Evolutionary conservation across 306 rosid species (phyloP).

Genomic region (Astragalus membranaceus): DNA sequence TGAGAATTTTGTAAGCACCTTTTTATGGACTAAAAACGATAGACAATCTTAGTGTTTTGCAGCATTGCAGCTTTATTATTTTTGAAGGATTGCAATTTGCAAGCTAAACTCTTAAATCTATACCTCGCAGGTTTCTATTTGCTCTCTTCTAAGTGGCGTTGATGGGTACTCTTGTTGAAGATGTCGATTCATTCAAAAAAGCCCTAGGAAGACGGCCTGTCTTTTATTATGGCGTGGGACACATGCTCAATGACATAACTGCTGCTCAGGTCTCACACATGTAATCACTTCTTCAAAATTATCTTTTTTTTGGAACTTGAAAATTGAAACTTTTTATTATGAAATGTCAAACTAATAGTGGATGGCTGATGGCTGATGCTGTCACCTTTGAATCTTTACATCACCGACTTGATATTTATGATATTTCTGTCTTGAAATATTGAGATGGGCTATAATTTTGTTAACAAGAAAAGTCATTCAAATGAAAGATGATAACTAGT

Average conservation of each 20-base stretch:
- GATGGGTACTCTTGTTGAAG: slow-evolving; percentile 48
- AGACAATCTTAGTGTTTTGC: too few relatives aligned
- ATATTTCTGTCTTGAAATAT: not conserved
- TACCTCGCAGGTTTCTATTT: slow-evolving; percentile 38
- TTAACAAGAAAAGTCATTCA: not conserved
- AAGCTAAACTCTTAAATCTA: slow-evolving; percentile 17
- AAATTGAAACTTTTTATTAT: not conserved
- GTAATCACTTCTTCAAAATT: slow-evolving; percentile 41
- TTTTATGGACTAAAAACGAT: too few relatives aligned
- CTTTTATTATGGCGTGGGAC: slow-evolving; percentile 83
- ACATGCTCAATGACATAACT: slow-evolving; percentile 97
- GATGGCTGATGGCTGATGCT: not conserved
- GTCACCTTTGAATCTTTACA: not conserved
- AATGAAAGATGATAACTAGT: not conserved
- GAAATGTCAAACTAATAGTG: not conserved
- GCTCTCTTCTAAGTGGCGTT: not conserved
- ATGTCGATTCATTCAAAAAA: slow-evolving; percentile 38
- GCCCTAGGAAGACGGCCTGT: slow-evolving; percentile 70
- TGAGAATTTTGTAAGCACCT: too few relatives aligned
- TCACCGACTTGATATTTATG: not conserved
- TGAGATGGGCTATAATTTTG: not conserved
- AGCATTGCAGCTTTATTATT: too few relatives aligned
- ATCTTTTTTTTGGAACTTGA: too few relatives aligned
- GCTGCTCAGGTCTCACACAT: slow-evolving; percentile 95
- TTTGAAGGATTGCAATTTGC: not conserved